These are phyloP conservation scores for Fusarium robinianum DNA, from an alignment of 2,329 filamentous ascomycete genomes.

Conservation along the genomic window DNA sequence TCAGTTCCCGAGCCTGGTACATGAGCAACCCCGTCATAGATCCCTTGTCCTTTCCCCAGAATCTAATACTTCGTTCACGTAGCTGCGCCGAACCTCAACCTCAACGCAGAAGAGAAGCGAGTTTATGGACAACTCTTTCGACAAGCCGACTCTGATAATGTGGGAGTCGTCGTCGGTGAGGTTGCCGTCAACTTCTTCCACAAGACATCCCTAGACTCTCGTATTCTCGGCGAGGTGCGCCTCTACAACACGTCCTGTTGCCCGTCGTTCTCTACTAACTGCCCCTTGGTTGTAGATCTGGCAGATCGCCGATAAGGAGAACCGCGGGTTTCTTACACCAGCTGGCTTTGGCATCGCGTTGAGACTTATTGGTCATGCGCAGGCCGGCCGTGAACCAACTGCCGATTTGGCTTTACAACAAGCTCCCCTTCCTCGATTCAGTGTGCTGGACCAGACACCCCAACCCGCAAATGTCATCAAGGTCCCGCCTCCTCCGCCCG, in stretches of 20 bases:
- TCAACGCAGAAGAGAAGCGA: constrained; percentile 90
- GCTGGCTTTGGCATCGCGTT: constrained; percentile 92
- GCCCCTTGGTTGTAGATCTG: constrained; percentile 71
- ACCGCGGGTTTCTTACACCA: constrained; percentile 89
- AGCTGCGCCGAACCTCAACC: constrained; percentile 75
- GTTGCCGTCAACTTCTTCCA: constrained; percentile 97
- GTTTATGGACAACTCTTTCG: constrained; percentile 92
- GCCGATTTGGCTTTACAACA: constrained; percentile 81
- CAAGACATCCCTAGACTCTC: constrained; percentile 85
- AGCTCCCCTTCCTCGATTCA: constrained; percentile 90
- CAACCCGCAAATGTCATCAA: constrained; percentile 40
- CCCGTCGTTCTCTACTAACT: constrained; percentile 1
- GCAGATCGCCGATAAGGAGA: constrained; percentile 98
- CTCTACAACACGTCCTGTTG: not conserved
- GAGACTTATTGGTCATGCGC: constrained; percentile 92
- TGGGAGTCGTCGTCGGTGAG: constrained; percentile 94
- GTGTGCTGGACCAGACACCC: constrained; percentile 63
- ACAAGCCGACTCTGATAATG: constrained; percentile 86
- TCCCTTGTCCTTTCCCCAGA: constrained; percentile 1
- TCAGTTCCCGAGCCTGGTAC: constrained; percentile 29
- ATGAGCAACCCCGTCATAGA: constrained; percentile 1
- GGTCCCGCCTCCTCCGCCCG: constrained; percentile 50
- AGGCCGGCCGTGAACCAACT: constrained; percentile 81
- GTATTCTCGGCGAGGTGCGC: constrained; percentile 83
- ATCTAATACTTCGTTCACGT: constrained; percentile 22